A percentile compares a stretch with the other conserved stretches of the same genome.
phyloP scores from a whole-genome alignment of 1,139 yeast genomes.

The Pichia sp. region DNA sequence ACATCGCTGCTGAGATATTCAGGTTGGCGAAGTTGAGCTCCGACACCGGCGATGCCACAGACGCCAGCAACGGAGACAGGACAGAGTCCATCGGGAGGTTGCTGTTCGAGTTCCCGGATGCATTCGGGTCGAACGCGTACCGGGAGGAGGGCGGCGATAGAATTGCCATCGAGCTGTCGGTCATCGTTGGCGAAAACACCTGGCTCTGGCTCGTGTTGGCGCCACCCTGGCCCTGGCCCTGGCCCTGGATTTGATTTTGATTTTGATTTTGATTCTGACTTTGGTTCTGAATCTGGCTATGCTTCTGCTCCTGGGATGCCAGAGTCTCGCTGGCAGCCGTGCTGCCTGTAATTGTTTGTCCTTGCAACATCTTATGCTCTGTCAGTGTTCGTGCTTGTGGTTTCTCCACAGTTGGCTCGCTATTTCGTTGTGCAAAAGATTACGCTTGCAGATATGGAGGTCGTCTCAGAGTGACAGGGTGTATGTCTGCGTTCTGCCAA shows the following conservation, averaged over 20 bases:
- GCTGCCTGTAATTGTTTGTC: neutral
- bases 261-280: neutral
- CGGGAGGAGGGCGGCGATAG: slow-evolving; percentile 38
- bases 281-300: neutral
- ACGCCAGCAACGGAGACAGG: slow-evolving; percentile 9
- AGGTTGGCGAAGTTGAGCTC: slow-evolving; percentile 11
- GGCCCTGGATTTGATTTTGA: neutral
- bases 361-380: neutral
- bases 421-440: no score
- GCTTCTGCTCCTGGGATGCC: neutral
- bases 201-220: neutral
- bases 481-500: no score
- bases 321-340: neutral
- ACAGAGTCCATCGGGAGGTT: slow-evolving; percentile 1
- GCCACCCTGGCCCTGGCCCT: neutral
- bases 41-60: slow-evolving; percentile 10
- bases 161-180: slow-evolving; percentile 27
- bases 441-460: no score
- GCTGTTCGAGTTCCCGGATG: neutral
- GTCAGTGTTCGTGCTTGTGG: neutral
- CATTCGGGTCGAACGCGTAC: slow-evolving; percentile 35
- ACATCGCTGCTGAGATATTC: slow-evolving; percentile 2
- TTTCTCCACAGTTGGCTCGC: neutral
- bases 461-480: no score
- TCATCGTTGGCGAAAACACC: neutral